These are phyloP conservation scores for Pseudognaphalium luteoalbum DNA, from an alignment of 129 eudicot genomes.

Conservation along the genomic window DNA sequence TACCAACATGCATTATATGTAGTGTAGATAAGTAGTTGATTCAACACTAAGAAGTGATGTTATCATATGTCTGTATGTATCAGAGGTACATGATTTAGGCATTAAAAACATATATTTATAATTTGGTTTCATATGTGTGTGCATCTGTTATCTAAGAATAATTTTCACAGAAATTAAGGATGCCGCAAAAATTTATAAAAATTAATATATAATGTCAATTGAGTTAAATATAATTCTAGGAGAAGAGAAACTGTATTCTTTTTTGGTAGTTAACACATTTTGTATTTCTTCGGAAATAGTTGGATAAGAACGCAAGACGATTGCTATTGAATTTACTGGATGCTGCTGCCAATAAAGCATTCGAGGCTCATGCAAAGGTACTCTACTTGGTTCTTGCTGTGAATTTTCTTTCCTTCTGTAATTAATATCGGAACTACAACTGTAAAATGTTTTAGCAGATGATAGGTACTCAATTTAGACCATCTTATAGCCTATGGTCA, in stretches of 20 bases:
- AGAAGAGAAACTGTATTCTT: background rate
- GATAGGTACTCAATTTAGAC: conserved; percentile 27
- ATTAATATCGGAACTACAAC: background rate
- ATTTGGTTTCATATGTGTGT: no score
- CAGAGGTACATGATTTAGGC: no score
- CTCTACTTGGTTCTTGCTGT: conserved; percentile 9
- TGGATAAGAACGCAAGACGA: conserved; percentile 41
- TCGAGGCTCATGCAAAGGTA: conserved; percentile 41
- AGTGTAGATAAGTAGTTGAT: no score
- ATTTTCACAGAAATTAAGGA: background rate
- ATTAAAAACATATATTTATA: no score
- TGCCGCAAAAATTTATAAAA: no score
- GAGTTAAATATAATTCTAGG: no score
- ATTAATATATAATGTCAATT: no score
- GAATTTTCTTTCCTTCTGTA: background rate
- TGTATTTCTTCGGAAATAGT: conserved; percentile 24
- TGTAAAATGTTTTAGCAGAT: conserved; percentile 29
- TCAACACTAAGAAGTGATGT: background rate
- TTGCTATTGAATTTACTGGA: conserved; percentile 40
- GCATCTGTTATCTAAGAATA: background rate
- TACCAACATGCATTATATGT: no score
- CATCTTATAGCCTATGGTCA: conserved; percentile 33
- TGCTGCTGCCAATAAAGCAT: conserved; percentile 34
- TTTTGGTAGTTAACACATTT: background rate
- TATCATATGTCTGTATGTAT: no score